A percentile compares a stretch with the other conserved stretches of the same genome.
Conservation (phyloP, 257 asterid genomes). For the Agastache rugosa region DNA sequence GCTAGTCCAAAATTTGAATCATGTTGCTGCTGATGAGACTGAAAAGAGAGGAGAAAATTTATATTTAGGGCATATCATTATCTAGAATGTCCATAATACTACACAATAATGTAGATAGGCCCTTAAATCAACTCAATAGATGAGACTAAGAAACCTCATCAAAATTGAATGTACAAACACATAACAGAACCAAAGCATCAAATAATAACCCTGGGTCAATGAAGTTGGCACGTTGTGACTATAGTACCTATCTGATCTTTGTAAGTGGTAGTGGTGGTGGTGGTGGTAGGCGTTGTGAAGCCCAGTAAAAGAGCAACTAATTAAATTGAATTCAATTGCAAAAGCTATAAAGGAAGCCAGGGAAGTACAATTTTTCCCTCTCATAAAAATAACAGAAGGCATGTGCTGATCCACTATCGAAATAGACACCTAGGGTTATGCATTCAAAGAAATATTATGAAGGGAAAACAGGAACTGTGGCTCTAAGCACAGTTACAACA, state of each 20-base stretch:
- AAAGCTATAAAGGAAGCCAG: background rate
- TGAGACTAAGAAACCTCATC: background rate
- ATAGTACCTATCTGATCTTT: background rate
- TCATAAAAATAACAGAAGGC: background rate
- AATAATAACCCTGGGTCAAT: background rate
- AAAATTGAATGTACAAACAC: conserved; percentile 5
- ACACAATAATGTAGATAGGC: background rate
- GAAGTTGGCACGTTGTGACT: background rate
- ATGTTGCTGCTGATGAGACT: conserved; percentile 76
- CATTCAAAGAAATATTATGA: background rate
- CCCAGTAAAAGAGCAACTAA: background rate
- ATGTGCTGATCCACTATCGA: background rate
- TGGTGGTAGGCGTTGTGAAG: background rate
- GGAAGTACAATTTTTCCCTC: background rate
- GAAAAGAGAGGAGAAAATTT: conserved; percentile 34
- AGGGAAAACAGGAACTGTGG: background rate
- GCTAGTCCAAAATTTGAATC: conserved; percentile 89
- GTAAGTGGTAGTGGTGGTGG: background rate
- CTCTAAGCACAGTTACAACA: conserved; percentile 3
- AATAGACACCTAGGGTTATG: background rate
- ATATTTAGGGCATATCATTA: conserved; percentile 9
- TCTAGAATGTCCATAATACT: background rate
- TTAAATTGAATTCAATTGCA: background rate
- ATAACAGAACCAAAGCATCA: background rate
- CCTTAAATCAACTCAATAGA: conserved; percentile 9